Evolutionary conservation across 768 basidiomycete species (phyloP), one percentile per base, ranked within the genome.

Genomic region (Suillus alpinus): DNA sequence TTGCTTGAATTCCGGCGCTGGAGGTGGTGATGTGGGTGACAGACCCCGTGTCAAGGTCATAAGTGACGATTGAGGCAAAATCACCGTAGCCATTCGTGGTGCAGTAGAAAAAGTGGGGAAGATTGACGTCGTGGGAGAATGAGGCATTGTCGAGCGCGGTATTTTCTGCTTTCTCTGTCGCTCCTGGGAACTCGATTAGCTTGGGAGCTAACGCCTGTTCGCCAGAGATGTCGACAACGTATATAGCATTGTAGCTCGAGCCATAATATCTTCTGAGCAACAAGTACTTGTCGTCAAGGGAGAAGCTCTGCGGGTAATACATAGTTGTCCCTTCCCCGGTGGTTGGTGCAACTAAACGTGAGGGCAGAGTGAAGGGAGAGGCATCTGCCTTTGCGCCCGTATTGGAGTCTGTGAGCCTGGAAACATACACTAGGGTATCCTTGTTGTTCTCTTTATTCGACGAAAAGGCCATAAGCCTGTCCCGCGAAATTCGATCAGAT

Each of bases 391-490:
- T 64, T 29, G 76, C 73, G 31, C 70, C 72, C 0, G 75, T 73
- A 23, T 72, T 61, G 4, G 78, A 78, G 56, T 64, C 66, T 32
- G 60, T 55, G 55, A 78, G 66, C 43, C 60, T 65, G 29, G 77
- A 66, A 58, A 73, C 49, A 64, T 79, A 80, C 23, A 73, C 71
- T 12, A 80, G 67, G 40, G 75, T 74, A 62, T 79, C 78, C 1
- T 65, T 71, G 39, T 69, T 66, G 40, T 78, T 78, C 56, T 76
- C 78, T 63, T 78, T 79, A 67, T 79, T 79, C 29, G 76, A 80
- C 34, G 68, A 63, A 62, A 76, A 80, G 3, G 75, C 67, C 65
- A 79, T 69, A n/a, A 80, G 46, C 49, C 76, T 79, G 49, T 32
- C 29, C 39, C 65, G 41, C 46, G 44, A 6, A 3, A 6, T 67